Percentiles rank a stretch among this genome's conserved stretches.
Conservation (phyloP, 768 basidiomycete species). For the Suillus cothurnatus region DNA sequence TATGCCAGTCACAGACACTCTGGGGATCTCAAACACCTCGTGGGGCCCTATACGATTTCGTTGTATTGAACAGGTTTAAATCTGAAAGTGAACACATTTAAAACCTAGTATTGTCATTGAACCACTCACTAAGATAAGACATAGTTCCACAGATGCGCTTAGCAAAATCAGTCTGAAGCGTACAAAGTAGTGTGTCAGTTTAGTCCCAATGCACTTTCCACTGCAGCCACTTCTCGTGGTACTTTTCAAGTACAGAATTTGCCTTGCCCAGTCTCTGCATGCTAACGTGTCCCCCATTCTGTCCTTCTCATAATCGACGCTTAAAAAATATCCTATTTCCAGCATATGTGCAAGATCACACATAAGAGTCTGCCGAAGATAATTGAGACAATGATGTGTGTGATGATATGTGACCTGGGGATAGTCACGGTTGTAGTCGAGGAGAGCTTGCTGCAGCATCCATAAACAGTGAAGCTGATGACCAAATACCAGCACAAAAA, state of each 20-base stretch:
- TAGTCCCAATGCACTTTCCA: not conserved
- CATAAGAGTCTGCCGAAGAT: constrained; percentile 38
- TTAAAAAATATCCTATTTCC: constrained; percentile 37
- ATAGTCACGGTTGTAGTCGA: not conserved
- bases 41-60: too few species aligned
- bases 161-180: not conserved
- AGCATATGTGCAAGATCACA: constrained; percentile 26
- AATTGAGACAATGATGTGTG: constrained; percentile 40
- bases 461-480: not conserved
- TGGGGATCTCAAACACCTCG: too few species aligned
- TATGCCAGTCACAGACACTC: too few species aligned
- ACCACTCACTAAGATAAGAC: not conserved
- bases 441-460: not conserved
- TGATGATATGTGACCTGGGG: constrained; percentile 17
- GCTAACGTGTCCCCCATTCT: constrained; percentile 19
- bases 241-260: constrained; percentile 16
- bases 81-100: too few species aligned
- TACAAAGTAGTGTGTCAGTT: not conserved
- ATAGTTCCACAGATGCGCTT: not conserved
- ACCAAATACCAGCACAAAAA: not conserved
- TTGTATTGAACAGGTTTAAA: too few species aligned
- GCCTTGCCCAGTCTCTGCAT: constrained; percentile 26
- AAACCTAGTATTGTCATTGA: not conserved
- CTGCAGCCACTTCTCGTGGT: not conserved
- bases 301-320: constrained; percentile 27